A percentile compares a stretch with the other conserved stretches of the same genome.
phyloP scores from a whole-genome alignment of 208 protist genomes.

The Crithidia acanthocephali region DNA sequence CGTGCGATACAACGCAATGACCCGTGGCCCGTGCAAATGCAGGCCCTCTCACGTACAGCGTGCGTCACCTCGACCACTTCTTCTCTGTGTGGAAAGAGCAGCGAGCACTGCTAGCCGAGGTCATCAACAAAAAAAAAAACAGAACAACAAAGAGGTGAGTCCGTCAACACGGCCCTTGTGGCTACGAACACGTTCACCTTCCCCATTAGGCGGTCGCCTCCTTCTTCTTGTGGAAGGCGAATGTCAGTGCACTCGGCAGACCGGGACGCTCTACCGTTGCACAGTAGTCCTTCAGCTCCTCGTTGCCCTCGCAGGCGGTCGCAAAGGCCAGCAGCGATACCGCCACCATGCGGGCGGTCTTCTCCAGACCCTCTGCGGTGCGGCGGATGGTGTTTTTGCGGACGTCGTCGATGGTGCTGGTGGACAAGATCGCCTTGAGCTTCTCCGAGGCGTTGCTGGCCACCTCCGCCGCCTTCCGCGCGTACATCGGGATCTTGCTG shows the following conservation, averaged over 20 bases:
- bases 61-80: too few species aligned
- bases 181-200: too few species aligned
- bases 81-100: neutral
- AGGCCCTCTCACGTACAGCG: too few species aligned
- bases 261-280: constrained; percentile 54
- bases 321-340: constrained; percentile 56
- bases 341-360: constrained; percentile 49
- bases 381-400: constrained; percentile 41
- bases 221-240: constrained; percentile 58
- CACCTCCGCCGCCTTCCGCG: constrained; percentile 61
- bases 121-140: neutral
- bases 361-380: constrained; percentile 52
- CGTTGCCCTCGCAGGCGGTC: constrained; percentile 51
- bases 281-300: constrained; percentile 50
- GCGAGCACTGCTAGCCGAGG: neutral
- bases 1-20: neutral
- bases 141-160: too few species aligned
- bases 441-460: constrained; percentile 59
- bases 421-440: constrained; percentile 47
- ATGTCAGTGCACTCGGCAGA: constrained; percentile 46
- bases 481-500: constrained; percentile 47
- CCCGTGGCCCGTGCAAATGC: too few species aligned
- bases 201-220: constrained; percentile 8
- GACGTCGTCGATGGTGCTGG: constrained; percentile 33
- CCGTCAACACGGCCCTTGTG: too few species aligned